A percentile compares a stretch with the other conserved stretches of the same genome.
phyloP scores from a whole-genome alignment of 2,329 filamentous ascomycete species.

The Aspergillus neoniger region DNA sequence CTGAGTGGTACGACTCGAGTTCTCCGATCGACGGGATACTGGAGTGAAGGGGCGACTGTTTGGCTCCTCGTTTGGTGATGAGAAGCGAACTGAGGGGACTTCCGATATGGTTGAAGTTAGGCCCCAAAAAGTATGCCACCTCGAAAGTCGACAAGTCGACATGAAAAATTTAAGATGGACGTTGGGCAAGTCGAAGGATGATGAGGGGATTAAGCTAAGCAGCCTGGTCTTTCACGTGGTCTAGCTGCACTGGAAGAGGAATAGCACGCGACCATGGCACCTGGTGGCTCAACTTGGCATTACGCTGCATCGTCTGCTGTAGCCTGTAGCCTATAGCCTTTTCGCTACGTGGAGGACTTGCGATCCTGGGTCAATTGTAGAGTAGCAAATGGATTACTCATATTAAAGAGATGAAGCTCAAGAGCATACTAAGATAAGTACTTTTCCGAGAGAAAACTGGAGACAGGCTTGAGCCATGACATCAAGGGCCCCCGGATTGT shows the following conservation, averaged over 20 bases:
- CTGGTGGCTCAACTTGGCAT: background rate
- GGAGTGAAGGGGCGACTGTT: background rate
- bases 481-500: slow-evolving; percentile 12
- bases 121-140: background rate
- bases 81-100: background rate
- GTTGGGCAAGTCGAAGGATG: background rate
- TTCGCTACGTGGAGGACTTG: background rate
- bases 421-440: background rate
- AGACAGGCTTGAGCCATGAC: background rate
- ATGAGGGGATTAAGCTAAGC: background rate
- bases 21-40: background rate
- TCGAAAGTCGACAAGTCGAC: too few relatives aligned
- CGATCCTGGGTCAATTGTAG: background rate
- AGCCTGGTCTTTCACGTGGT: background rate
- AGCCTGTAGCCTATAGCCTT: background rate
- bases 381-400: background rate
- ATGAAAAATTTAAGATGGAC: background rate
- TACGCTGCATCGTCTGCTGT: background rate
- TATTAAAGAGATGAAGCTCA: background rate
- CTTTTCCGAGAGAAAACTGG: background rate
- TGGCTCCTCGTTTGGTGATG: background rate
- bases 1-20: background rate
- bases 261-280: background rate
- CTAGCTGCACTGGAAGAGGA: slow-evolving; percentile 5
- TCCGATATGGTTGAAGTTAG: background rate